Conservation (phyloP, 2,329 filamentous ascomycete species). For the Blumeria graminis region DNA sequence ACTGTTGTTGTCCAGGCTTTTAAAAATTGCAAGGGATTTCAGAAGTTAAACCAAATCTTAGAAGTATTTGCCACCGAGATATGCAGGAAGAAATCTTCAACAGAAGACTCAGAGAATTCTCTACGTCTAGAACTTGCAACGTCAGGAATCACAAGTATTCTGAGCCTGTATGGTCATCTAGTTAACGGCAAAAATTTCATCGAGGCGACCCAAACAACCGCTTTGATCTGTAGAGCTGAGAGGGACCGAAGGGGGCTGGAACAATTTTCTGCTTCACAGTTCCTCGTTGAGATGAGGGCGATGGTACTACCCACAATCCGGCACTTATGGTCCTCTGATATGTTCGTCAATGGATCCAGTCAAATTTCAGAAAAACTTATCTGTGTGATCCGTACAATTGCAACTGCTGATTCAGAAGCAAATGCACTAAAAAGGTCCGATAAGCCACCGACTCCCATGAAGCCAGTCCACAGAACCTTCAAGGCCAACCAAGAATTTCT, state of each 20-base stretch:
- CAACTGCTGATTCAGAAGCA: slow-evolving; percentile 52
- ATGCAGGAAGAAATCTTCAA: slow-evolving; percentile 7
- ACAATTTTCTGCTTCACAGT: slow-evolving; percentile 44
- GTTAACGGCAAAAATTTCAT: slow-evolving; percentile 54
- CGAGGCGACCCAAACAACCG: slow-evolving; percentile 44
- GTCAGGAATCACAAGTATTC: slow-evolving; percentile 52
- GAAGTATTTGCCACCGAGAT: slow-evolving; percentile 39
- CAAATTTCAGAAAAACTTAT: slow-evolving; percentile 57
- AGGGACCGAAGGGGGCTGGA: slow-evolving; percentile 30
- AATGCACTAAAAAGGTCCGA: slow-evolving; percentile 38
- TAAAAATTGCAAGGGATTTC: slow-evolving; percentile 56
- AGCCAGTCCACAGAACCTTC: slow-evolving; percentile 22
- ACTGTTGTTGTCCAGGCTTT: slow-evolving; percentile 70
- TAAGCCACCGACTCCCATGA: slow-evolving; percentile 22
- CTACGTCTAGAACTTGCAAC: slow-evolving; percentile 20
- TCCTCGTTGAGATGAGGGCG: slow-evolving; percentile 67
- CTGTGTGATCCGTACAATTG: slow-evolving; percentile 57
- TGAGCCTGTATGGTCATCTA: slow-evolving; percentile 57
- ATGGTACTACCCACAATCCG: slow-evolving; percentile 53
- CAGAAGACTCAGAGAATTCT: slow-evolving; percentile 16
- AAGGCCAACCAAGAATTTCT: slow-evolving; percentile 24
- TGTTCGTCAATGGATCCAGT: slow-evolving; percentile 59
- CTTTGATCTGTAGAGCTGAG: slow-evolving; percentile 26
- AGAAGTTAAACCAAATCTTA: slow-evolving; percentile 48
- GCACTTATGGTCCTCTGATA: slow-evolving; percentile 62